Base-by-base conservation (phyloP, 202 grass and related monocot genomes). In the Elaeis oleifera region DNA sequence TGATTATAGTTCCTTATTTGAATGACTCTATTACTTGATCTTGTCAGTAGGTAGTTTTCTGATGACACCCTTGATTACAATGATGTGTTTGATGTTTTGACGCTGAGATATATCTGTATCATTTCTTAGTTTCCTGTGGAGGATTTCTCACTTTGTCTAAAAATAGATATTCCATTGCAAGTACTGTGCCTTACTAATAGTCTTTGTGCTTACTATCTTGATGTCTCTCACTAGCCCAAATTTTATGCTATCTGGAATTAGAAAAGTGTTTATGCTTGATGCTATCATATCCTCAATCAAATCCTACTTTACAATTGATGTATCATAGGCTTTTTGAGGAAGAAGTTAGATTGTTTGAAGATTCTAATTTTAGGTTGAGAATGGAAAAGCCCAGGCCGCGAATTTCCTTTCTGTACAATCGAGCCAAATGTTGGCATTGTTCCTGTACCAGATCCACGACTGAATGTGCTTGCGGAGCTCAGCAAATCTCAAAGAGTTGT, bases 321-420 rank as follows among this genome's bases (percentile, higher is more conserved):
- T 44, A 44, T 44, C 9, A 3, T 14, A 11, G 8, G 36, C 36
- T 44, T 44, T 44, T 44, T 44, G 36, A 44, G 36, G 54, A 14
- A 56, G 31, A 32, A 20, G 60, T 60, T 52, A 21, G 1, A 0
- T 5, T 26, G 1, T 13, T 55, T 61, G 20, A 16, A 60, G n/a
- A 62, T 79, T 0, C 4, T 26, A 28, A 20, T 60, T 77, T 60
- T 72, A 91, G 92, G 92, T 97, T 56, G 92, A 97, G 77, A 97
- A 92, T 49, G 92, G 92, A 50, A 97, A 97, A 69, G 92, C 92
- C 5, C 82, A 97, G 75, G 92, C 92, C 25, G 92, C 92, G 39
- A 92, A 89, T 60, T 97, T 25, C 92, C 84, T 21, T 97, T 97
- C 51, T 97, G 92, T 68, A 92, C 92, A 18, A 97, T 97, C 72